A percentile compares a stretch with the other conserved stretches of the same genome.
These are phyloP conservation scores for Xylariaceae sp. DNA, from an alignment of 2,329 filamentous ascomycete genomes.

Conservation along the genomic window DNA sequence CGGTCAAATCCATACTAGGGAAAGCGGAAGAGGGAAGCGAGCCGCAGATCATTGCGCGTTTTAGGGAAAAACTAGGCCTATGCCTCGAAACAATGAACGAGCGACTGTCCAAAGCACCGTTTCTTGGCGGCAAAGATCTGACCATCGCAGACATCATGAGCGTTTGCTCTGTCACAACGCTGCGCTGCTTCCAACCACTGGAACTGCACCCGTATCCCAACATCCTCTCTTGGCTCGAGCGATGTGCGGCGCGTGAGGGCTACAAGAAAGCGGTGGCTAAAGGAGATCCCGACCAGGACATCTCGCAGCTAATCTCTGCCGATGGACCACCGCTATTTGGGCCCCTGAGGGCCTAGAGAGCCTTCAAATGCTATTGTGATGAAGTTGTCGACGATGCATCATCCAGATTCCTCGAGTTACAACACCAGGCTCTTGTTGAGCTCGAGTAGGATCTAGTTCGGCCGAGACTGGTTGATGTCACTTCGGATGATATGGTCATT, in stretches of 20 bases:
- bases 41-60: too few relatives aligned
- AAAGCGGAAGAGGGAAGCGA: neutral
- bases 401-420: too few relatives aligned
- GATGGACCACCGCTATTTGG: constrained; percentile 15
- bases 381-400: too few relatives aligned
- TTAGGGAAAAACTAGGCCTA: constrained; percentile 30
- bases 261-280: constrained; percentile 47
- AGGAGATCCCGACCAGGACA: constrained; percentile 44
- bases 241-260: constrained; percentile 40
- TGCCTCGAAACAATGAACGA: constrained; percentile 45
- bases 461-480: too few relatives aligned
- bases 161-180: constrained; percentile 57
- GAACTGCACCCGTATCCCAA: constrained; percentile 38
- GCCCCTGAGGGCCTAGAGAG: neutral
- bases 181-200: constrained; percentile 48
- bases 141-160: constrained; percentile 64
- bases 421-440: too few relatives aligned
- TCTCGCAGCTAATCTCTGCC: constrained; percentile 19
- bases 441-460: too few relatives aligned
- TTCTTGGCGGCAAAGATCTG: constrained; percentile 58
- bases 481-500: too few relatives aligned
- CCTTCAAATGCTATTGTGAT: too few relatives aligned
- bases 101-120: constrained; percentile 44
- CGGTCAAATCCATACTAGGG: constrained; percentile 28
- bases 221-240: constrained; percentile 43